Conservation (phyloP, 2,329 filamentous ascomycete genomes). For the Colletotrichum sp. region DNA sequence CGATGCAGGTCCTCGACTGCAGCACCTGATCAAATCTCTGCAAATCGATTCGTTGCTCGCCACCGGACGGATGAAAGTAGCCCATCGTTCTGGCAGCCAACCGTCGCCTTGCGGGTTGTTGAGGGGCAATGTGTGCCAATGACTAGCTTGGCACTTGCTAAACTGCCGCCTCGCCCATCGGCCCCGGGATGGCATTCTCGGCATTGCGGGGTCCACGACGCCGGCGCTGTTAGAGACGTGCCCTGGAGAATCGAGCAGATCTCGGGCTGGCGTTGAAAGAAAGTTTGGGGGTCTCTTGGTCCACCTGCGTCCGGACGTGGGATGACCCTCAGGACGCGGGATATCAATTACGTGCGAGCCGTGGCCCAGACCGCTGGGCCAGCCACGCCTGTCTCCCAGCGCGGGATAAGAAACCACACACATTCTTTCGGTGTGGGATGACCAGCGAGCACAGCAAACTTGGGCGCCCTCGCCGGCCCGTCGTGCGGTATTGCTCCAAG, state of each 20-base stretch:
- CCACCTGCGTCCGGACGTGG: conserved; percentile 18
- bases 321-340: conserved; percentile 2
- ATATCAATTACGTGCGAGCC: conserved; percentile 4
- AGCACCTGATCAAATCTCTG: background rate
- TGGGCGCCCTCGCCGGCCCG: background rate
- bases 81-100: background rate
- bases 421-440: background rate
- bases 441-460: background rate
- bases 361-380: conserved; percentile 6
- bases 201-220: background rate
- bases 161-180: background rate
- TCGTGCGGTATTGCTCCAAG: background rate
- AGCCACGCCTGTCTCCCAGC: background rate
- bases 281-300: conserved; percentile 21
- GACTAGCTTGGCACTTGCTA: background rate
- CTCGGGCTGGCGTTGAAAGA: conserved; percentile 15
- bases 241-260: background rate
- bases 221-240: background rate
- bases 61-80: background rate
- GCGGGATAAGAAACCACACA: background rate
- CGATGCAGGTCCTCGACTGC: background rate
- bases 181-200: background rate
- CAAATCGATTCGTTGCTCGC: background rate
- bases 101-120: background rate
- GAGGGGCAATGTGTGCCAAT: background rate